Evolutionary conservation across 2,329 filamentous ascomycete genomes (phyloP), one percentile per base, ranked within the genome.

Genomic region (Aureobasidium melanogenum): DNA sequence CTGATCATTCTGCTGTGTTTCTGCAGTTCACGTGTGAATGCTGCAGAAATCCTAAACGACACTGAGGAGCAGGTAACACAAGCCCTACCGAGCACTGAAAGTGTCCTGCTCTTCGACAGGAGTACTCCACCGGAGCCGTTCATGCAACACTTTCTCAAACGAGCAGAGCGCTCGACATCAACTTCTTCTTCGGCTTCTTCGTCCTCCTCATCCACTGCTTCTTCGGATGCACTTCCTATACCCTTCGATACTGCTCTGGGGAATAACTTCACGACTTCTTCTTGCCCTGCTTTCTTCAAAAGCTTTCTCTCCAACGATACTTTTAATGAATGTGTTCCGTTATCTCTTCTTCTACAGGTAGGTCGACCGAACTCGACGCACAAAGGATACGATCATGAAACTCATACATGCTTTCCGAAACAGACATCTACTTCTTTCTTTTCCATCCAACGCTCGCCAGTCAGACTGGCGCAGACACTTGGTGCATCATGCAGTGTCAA

Each of bases 401-500:
- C 46, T 34, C 5, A 50, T 34, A 5, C 14, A 30, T 14, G 15
- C 8, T 34, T 32, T 17, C n/a, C 46, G 4, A 19, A 7, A 17
- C 72, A 96, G 85, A 91, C 88, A 64, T 97, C 93, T 10, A 83
- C 81, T 56, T 84, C 85, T 43, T 96, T 97, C 76, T 97, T 97
- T 77, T 79, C 90, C 61, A 86, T 87, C 19, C 82, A 87, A 64
- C 87, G 84, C 69, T 88, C 88, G 5, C 79, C 88, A 38, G 79
- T 88, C 54, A 81, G 82, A 67, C 88, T 93, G 63, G 89, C 91
- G 1, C 84, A 85, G 64, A 86, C 89, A 22, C 84, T 99, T 56
- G 89, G 96, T 67, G 83, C 84, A 17, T 84, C 90, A 10, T 99
- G 94, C 73, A 78, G 79, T 3, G 86, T 86, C 63, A 80, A 92